Conservation (phyloP, 1,284 basidiomycete species). For the Ustilago sp. region DNA sequence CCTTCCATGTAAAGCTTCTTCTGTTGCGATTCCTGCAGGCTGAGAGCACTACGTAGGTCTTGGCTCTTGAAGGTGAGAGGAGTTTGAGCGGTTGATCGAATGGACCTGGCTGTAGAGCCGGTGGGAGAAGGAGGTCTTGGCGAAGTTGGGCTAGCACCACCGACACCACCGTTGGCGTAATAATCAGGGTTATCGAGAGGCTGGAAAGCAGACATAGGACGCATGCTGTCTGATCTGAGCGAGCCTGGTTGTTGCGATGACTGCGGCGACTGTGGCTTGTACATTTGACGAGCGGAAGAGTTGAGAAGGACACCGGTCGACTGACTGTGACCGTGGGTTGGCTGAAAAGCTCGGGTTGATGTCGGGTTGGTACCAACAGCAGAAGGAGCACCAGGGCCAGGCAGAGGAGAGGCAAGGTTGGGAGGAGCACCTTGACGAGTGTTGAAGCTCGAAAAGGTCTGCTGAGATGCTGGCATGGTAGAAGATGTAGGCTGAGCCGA, state of each 20-base stretch:
- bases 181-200: conserved; percentile 59
- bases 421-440: conserved; percentile 19
- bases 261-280: conserved; percentile 31
- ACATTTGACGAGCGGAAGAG: conserved; percentile 29
- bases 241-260: conserved; percentile 20
- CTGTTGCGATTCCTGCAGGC: conserved; percentile 64
- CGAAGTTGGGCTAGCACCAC: conserved; percentile 23
- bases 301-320: conserved; percentile 48
- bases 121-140: conserved; percentile 48
- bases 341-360: conserved; percentile 29
- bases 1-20: conserved; percentile 69
- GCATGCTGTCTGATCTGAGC: conserved; percentile 39
- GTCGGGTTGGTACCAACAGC: conserved; percentile 1
- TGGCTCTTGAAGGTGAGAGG: conserved; percentile 66
- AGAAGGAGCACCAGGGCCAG: conserved; percentile 3
- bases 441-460: conserved; percentile 23
- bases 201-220: conserved; percentile 66
- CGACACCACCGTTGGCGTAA: conserved; percentile 17
- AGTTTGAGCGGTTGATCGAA: conserved; percentile 51
- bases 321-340: conserved; percentile 38
- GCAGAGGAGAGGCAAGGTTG: conserved; percentile 1
- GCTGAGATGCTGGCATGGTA: conserved; percentile 13
- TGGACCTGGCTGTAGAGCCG: conserved; percentile 53
- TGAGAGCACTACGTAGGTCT: conserved; percentile 64
- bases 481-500: conserved; percentile 23